Evolutionary conservation across 768 basidiomycete genomes (phyloP).

Genomic region (Lentinula aciculospora): DNA sequence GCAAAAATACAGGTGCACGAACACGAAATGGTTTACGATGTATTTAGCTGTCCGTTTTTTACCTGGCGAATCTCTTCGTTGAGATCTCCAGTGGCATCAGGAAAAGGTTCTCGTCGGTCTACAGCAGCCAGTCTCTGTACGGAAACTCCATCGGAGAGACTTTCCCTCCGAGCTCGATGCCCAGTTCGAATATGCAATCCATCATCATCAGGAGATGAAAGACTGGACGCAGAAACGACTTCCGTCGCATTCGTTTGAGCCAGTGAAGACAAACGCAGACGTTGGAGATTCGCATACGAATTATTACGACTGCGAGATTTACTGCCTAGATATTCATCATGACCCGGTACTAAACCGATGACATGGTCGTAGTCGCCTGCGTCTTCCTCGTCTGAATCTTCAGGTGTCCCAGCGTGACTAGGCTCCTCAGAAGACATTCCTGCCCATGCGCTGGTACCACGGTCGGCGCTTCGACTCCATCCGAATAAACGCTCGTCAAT

Average conservation of each 20-base stretch:
- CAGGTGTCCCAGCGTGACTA: conserved; percentile 64
- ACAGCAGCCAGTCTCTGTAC: conserved; percentile 60
- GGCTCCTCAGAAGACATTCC: conserved; percentile 48
- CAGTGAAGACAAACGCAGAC: conserved; percentile 40
- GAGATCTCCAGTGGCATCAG: conserved; percentile 57
- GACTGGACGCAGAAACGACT: neutral
- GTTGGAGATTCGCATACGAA: conserved; percentile 81
- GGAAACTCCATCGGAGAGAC: conserved; percentile 58
- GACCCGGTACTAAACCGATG: conserved; percentile 53
- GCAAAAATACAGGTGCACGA: neutral
- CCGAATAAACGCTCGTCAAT: conserved; percentile 92
- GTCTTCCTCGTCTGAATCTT: conserved; percentile 82
- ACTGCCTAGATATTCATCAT: conserved; percentile 36
- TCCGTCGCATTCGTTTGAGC: neutral
- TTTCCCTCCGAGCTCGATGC: conserved; percentile 52
- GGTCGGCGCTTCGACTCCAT: conserved; percentile 73
- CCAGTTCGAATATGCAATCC: conserved; percentile 28
- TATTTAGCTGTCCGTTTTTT: conserved; percentile 12
- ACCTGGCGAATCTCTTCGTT: conserved; percentile 55
- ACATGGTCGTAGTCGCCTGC: conserved; percentile 91
- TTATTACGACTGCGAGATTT: conserved; percentile 59
- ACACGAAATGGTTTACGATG: neutral
- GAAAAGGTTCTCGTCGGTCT: conserved; percentile 52
- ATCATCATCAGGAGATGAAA: conserved; percentile 24
- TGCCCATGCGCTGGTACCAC: conserved; percentile 87